Base-by-base conservation (phyloP, 208 protist species). In the Acanthamoeba castellanii region DNA sequence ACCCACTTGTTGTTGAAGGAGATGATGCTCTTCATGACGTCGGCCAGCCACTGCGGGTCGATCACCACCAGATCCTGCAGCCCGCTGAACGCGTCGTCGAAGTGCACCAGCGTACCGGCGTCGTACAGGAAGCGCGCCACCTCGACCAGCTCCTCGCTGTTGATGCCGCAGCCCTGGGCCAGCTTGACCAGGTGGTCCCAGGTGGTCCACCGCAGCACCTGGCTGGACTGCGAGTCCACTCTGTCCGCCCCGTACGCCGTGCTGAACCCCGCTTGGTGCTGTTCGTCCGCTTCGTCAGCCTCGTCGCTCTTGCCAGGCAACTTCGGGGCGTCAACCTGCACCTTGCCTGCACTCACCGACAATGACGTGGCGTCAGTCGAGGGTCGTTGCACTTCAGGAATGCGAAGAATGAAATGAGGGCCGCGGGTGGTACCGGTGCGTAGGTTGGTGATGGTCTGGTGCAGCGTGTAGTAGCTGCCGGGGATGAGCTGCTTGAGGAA, bases 11-110 rank as follows among this genome's bases (percentile, higher is more conserved):
- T 91, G 85, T 70, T 91, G 64, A 91, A 91, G 11, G 85, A 50
- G 55, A 91, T 91, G 57, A 91, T 91, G 42, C 59, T 91, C 59
- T 70, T 64, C 85, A 91, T 91, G 32, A 91, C 85, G 85, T 91
- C 85, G 64, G 85, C 55, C 55, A 91, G 85, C 32, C 55, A 91
- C n/a, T 91, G 85, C 34, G 85, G 85, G 25, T 91, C 85, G 45
- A 91, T 91, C 18, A 91, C 64, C 18, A 91, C 85, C 6, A 91
- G 85, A n/a, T 91, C 85, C 55, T n/a, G 55, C 85, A 91, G 85
- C 14, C 59, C 59, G 64, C 59, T 30, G 59, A 91, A 70, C n/a
- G 85, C 25, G n/a, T 91, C 85, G 55, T 64, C 59, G n/a, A 91
- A 91, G 32, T 91, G 64, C 37, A 91, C 64, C 27, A 91, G 42